Base-by-base conservation (phyloP, 345 rosid species). In the Lumnitzera racemosa region DNA sequence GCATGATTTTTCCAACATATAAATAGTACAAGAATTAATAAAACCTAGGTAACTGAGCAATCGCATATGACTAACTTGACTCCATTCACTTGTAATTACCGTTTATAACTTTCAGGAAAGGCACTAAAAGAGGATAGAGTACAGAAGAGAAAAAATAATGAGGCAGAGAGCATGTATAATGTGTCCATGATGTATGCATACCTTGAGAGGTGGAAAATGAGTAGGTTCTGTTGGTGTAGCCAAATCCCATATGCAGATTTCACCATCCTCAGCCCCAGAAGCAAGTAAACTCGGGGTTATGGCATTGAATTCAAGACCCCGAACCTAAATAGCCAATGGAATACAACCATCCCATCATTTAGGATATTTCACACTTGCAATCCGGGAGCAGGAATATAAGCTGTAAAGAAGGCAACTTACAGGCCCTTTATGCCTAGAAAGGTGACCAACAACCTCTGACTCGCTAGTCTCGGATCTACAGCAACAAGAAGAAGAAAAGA, bases 221-320 rank as follows among this genome's bases (percentile, higher is more conserved):
- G 89, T 70, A 68, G 96, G 94, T 70, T 81, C 87, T n/a, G 80
- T 59, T 48, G 99, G 99, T 58, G 74, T 67, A 54, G 88, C 65
- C 70, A 95, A 67, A 81, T 95, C 96, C 99, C 99, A 95, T 49
- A 95, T 86, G 80, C 88, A 87, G 61, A 88, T 85, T 82, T 95
- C 96, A 66, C 96, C 96, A 70, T 88, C 99, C 66, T 90, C 97
- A 51, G 98, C 96, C 47, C 98, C 99, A 65, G 99, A 90, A 59
- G 98, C 99, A 74, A 95, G 88, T 62, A 85, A 77, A 65, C 90
- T 85, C 27, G 99, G 86, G 36, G 90, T 67, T 63, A 83, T 72
- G 24, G 74, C 50, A 66, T 95, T 95, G 72, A 95, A 95, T 70
- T 87, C 98, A 61, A 95, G 99, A 72, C 99, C 99, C 63, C 96